Evolutionary conservation across 2,329 filamentous ascomycete species (phyloP).

Genomic region (Ilyonectria destructans): DNA sequence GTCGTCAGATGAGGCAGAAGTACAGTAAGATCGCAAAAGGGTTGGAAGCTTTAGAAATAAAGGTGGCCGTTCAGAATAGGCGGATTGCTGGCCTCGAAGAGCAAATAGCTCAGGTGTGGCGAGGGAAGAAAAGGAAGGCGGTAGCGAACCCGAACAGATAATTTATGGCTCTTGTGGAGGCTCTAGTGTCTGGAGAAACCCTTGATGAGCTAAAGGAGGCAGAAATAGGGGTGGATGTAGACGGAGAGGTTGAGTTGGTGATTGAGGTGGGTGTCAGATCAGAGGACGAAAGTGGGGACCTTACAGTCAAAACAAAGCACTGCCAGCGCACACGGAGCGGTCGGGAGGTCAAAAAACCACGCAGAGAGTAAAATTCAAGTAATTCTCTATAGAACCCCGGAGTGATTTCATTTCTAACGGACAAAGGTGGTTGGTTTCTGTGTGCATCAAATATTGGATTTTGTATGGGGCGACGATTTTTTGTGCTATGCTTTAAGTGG

Average conservation of each 20-base stretch:
- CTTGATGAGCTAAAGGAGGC: conserved; percentile 3
- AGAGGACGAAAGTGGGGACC: too few relatives aligned
- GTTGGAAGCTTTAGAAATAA: conserved; percentile 1
- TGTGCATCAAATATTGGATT: too few relatives aligned
- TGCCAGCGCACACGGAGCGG: conserved; percentile 2
- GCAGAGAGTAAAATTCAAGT: conserved; percentile 2
- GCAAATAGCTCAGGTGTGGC: conserved; percentile 22
- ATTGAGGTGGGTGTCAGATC: conserved; percentile 19
- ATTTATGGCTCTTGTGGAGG: conserved; percentile 26
- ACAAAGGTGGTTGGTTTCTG: too few relatives aligned
- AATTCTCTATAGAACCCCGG: conserved; percentile 8
- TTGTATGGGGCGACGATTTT: too few relatives aligned
- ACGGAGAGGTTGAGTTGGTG: conserved; percentile 6
- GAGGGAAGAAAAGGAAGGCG: conserved; percentile 35
- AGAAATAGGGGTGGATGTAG: not conserved
- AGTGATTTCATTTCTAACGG: too few relatives aligned
- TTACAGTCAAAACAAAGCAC: too few relatives aligned
- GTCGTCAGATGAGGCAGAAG: too few relatives aligned
- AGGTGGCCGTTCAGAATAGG: conserved; percentile 11
- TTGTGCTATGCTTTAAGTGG: conserved; percentile 13
- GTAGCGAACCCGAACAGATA: conserved; percentile 28
- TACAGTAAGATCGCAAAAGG: too few relatives aligned
- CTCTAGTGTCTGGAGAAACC: conserved; percentile 22
- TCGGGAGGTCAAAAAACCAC: not conserved
- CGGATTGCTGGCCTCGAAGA: conserved; percentile 29